These are phyloP conservation scores for Neurospora sublineolata DNA, from an alignment of 495 filamentous ascomycete genomes.

Conservation along the genomic window DNA sequence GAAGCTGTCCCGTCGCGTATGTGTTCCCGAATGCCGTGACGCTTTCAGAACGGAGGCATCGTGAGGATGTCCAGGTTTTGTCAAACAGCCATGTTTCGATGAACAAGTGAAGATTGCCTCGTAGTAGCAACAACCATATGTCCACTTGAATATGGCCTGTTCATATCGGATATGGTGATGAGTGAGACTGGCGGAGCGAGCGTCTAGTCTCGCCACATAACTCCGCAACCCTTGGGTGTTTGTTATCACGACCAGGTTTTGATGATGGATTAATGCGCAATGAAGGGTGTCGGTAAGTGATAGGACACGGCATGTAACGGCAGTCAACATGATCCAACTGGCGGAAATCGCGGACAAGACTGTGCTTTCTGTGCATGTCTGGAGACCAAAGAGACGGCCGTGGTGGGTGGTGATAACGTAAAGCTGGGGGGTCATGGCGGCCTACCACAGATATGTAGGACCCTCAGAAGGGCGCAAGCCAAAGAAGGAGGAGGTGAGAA, in stretches of 20 bases:
- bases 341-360: not conserved
- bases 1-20: not conserved
- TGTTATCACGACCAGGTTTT: not conserved
- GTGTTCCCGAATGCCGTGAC: not conserved
- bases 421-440: not conserved
- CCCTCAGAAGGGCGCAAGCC: not conserved
- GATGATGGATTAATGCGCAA: not conserved
- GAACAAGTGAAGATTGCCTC: not conserved
- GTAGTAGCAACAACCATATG: not conserved
- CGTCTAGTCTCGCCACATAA: not conserved
- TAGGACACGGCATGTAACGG: not conserved
- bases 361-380: not conserved
- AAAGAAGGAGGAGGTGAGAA: not conserved
- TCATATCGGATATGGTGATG: not conserved
- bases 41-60: not conserved
- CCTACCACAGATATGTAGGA: not conserved
- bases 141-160: not conserved
- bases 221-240: not conserved
- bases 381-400: not conserved
- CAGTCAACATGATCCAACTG: not conserved
- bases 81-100: not conserved
- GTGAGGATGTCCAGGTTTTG: not conserved
- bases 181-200: not conserved
- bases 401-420: not conserved
- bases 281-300: not conserved